phyloP scores from a whole-genome alignment of 2,329 filamentous ascomycete species.

The Pseudonectria foliicola region DNA sequence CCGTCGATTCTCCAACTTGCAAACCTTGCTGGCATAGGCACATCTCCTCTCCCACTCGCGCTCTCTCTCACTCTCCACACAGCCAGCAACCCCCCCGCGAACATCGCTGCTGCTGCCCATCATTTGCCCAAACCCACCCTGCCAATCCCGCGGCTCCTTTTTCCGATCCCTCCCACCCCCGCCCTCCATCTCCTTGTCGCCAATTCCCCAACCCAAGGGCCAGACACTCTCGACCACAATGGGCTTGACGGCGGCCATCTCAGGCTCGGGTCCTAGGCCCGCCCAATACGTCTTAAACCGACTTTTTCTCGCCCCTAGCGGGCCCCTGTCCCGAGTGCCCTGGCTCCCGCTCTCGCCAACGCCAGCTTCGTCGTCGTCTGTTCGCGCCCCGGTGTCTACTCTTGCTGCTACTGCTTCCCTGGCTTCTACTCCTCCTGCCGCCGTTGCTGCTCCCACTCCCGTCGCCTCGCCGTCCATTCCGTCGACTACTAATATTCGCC shows the following conservation, averaged over 20 bases:
- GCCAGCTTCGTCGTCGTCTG: constrained; percentile 18
- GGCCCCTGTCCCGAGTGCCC: constrained; percentile 18
- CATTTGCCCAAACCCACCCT: too few relatives aligned
- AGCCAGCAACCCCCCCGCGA: too few relatives aligned
- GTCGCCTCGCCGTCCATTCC: too few relatives aligned
- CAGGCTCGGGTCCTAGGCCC: constrained; percentile 20
- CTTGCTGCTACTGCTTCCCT: constrained; percentile 12
- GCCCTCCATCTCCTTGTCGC: neutral
- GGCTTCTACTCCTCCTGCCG: constrained; percentile 12
- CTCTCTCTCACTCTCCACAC: too few relatives aligned
- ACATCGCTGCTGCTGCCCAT: too few relatives aligned
- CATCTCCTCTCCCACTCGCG: too few relatives aligned
- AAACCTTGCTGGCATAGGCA: too few relatives aligned
- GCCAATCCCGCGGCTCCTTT: too few relatives aligned
- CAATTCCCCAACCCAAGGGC: constrained; percentile 14
- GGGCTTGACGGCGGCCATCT: constrained; percentile 8
- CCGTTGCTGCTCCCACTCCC: constrained; percentile 1
- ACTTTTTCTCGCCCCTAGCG: constrained; percentile 26
- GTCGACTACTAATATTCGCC: constrained; percentile 24
- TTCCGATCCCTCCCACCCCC: too few relatives aligned
- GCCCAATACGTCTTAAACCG: constrained; percentile 27
- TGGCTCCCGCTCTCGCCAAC: too few relatives aligned
- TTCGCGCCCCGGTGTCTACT: constrained; percentile 12
- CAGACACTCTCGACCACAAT: constrained; percentile 22
- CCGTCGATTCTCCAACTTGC: too few relatives aligned